Evolutionary conservation across 257 asterid genomes (phyloP).

Genomic region (Solanum clarkiae): DNA sequence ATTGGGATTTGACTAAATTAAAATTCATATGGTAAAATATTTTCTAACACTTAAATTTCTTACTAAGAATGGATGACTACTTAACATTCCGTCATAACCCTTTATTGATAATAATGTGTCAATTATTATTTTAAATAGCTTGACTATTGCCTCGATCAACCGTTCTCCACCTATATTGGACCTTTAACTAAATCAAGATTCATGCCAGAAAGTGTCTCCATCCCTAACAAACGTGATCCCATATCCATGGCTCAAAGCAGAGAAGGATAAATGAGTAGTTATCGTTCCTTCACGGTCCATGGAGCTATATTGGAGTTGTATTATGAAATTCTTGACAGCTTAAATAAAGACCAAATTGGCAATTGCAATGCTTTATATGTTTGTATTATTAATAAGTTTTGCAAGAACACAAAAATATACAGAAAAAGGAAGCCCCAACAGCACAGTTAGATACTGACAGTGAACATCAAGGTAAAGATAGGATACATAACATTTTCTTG

Average conservation of each 20-base stretch:
- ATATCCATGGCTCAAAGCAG: neutral
- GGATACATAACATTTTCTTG: neutral
- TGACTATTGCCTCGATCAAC: too few relatives aligned
- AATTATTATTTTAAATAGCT: too few relatives aligned
- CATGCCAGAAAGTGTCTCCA: neutral
- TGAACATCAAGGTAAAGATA: neutral
- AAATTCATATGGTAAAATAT: too few relatives aligned
- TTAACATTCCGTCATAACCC: neutral
- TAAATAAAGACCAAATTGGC: neutral
- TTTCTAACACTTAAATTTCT: too few relatives aligned
- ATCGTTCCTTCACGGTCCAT: neutral
- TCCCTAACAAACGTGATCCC: neutral
- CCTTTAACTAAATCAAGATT: neutral
- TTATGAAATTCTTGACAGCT: neutral
- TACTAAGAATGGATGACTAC: too few relatives aligned
- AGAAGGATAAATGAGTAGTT: too few relatives aligned
- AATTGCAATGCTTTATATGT: neutral
- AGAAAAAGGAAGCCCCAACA: neutral
- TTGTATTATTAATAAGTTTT: neutral
- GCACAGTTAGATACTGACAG: neutral
- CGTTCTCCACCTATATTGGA: neutral
- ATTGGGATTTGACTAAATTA: neutral
- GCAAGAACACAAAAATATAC: neutral
- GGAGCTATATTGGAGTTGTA: neutral
- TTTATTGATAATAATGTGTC: too few relatives aligned